Evolutionary conservation across 352 stramenopile genomes (phyloP).

Genomic region (Plasmopara viticola): DNA sequence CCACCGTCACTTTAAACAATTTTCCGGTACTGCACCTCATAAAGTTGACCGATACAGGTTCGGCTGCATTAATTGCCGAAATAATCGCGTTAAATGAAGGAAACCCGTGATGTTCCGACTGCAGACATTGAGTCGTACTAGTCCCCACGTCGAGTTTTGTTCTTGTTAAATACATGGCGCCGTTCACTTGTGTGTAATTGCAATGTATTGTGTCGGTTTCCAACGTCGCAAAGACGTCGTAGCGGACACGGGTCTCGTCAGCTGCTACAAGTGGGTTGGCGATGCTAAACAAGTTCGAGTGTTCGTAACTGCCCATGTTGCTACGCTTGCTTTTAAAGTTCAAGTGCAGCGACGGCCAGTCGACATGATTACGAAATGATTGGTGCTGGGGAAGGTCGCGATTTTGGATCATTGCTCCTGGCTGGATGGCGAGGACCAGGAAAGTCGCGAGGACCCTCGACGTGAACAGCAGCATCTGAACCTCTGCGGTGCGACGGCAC

Average conservation of each 20-base stretch:
- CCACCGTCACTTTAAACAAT: slow-evolving; percentile 9
- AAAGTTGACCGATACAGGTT: neutral
- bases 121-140: slow-evolving; percentile 9
- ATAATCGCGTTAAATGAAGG: slow-evolving; percentile 19
- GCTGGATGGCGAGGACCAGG: neutral
- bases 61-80: slow-evolving; percentile 10
- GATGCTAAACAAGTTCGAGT: slow-evolving; percentile 19
- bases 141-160: neutral
- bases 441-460: neutral
- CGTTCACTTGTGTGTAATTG: slow-evolving; percentile 25
- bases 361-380: neutral
- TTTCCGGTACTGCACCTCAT: slow-evolving; percentile 4
- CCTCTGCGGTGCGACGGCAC: neutral
- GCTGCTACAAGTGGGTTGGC: slow-evolving; percentile 14
- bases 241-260: slow-evolving; percentile 14
- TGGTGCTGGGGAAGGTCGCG: neutral
- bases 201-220: slow-evolving; percentile 5
- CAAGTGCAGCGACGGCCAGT: slow-evolving; percentile 21
- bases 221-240: slow-evolving; percentile 17
- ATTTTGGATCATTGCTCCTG: neutral
- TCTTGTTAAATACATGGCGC: slow-evolving; percentile 18
- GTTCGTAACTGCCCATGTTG: slow-evolving; percentile 23
- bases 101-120: slow-evolving; percentile 13
- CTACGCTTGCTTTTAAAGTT: slow-evolving; percentile 24
- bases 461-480: neutral